Evolutionary conservation across 1,284 basidiomycete genomes (phyloP), one percentile per base, ranked within the genome.

Genomic region (Puccinia coronata): DNA sequence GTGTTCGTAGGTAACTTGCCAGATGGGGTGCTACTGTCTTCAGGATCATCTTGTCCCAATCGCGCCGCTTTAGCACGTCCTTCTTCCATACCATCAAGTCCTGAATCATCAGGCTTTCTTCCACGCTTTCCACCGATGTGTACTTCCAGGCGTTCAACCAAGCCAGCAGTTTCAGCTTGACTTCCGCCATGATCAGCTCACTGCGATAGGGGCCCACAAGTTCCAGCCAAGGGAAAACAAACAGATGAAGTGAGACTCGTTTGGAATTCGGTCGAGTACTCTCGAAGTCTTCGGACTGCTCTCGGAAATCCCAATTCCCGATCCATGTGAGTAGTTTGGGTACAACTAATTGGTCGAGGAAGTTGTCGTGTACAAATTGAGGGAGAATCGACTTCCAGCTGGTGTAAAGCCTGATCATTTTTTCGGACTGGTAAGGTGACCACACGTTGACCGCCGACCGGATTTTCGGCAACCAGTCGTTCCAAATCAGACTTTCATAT

Each of bases 151-250:
- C 87, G 77, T 94, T 90, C 81, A 99, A 87, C 74, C 93, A 87
- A 73, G 89, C 90, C 85, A 93, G 92, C 75, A 99, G 88, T 85
- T 96, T 93, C 82, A 95, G 89, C 84, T 92, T 91, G 5, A 94
- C 92, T 82, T 96, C 94, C 20, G 91, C 92, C 12, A 99, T 87
- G 9, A 98, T 87, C 18, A 91, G 91, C 80, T 94, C 92, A 82
- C 94, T 87, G 65, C 86, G 82, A n/a, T 94, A 88, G 28, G 92
- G 87, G 0, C 93, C 94, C 5, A 98, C 89, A 83, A 94, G 89
- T 0, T 95, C 93, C 67, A 99, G 87, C 97, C 97, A 99, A 2
- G 97, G 97, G 86, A 99, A 97, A 0, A 99, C 90, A 51, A 99
- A 89, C 0, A 90, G 88, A 77, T 93, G 92, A 72, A 99, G 87